Conservation (phyloP, 768 basidiomycete species). For the Paxillus ammoniavirescens region DNA sequence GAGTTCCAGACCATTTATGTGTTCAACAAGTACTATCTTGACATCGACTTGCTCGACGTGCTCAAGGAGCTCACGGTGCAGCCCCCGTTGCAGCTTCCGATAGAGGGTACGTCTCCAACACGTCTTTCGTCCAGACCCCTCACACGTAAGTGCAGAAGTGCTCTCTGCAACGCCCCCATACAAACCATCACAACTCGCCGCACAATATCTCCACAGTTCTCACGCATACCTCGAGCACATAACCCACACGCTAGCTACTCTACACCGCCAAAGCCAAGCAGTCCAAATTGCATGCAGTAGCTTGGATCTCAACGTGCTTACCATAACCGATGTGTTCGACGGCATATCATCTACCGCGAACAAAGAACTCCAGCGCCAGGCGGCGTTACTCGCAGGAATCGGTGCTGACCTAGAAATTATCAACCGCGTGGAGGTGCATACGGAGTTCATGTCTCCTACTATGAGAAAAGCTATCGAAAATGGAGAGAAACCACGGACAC, state of each 20-base stretch:
- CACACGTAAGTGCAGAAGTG: constrained; percentile 40
- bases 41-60: constrained; percentile 64
- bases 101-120: constrained; percentile 53
- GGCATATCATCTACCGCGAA: constrained; percentile 51
- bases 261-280: constrained; percentile 68
- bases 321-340: constrained; percentile 69
- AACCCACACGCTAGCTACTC: constrained; percentile 46
- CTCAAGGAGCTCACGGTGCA: constrained; percentile 60
- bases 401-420: constrained; percentile 75
- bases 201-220: constrained; percentile 64
- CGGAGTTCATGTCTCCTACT: constrained; percentile 69
- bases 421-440: constrained; percentile 62
- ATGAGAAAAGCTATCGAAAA: constrained; percentile 69
- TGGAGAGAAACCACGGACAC: constrained; percentile 63
- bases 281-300: constrained; percentile 69
- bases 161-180: constrained; percentile 72
- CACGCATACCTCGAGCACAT: constrained; percentile 65
- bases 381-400: constrained; percentile 56
- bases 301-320: constrained; percentile 71
- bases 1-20: constrained; percentile 64
- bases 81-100: constrained; percentile 62
- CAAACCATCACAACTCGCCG: constrained; percentile 61
- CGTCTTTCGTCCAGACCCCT: neutral
- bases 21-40: constrained; percentile 80
- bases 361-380: constrained; percentile 68